Evolutionary conservation across 164 flowering plant genomes (phyloP).

Genomic region (Tetracentron sinense): DNA sequence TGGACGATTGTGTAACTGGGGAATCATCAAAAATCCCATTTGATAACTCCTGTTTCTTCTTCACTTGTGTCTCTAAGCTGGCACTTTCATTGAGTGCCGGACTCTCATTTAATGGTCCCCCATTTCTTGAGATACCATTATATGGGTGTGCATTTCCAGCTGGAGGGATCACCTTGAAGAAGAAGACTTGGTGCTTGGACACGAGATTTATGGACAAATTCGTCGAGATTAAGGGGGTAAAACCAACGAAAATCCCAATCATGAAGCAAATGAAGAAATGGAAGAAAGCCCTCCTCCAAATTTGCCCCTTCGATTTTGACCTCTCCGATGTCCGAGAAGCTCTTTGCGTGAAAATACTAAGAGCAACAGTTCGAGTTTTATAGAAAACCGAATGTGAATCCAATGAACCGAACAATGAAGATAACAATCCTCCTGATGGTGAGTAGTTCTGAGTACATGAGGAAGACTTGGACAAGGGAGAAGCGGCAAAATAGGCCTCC

Average conservation of each 20-base stretch:
- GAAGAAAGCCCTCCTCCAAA: constrained; percentile 58
- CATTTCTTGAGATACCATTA: constrained; percentile 13
- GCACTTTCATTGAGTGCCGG: constrained; percentile 6
- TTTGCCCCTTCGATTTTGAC: constrained; percentile 48
- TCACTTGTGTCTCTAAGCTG: constrained; percentile 9
- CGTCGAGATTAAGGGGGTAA: constrained; percentile 51
- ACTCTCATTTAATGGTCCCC: constrained; percentile 6
- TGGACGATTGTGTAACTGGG: constrained; percentile 9
- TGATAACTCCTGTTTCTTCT: constrained; percentile 13
- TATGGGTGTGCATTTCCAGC: constrained; percentile 17
- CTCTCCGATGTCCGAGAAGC: constrained; percentile 55
- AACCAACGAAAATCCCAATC: constrained; percentile 62
- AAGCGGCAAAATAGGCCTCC: constrained; percentile 46
- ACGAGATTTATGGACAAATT: constrained; percentile 32
- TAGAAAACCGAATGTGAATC: constrained; percentile 34
- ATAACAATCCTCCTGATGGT: constrained; percentile 32
- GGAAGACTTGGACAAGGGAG: constrained; percentile 68
- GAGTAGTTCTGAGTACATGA: constrained; percentile 35
- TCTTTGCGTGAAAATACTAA: constrained; percentile 45
- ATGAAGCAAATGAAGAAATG: constrained; percentile 61
- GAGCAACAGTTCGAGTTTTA: constrained; percentile 34
- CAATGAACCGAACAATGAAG: constrained; percentile 28
- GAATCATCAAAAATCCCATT: constrained; percentile 16
- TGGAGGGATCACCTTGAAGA: constrained; percentile 34
- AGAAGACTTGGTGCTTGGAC: constrained; percentile 46